Conservation (phyloP, 1,284 basidiomycete species). For the Quambalaria eucalypti region DNA sequence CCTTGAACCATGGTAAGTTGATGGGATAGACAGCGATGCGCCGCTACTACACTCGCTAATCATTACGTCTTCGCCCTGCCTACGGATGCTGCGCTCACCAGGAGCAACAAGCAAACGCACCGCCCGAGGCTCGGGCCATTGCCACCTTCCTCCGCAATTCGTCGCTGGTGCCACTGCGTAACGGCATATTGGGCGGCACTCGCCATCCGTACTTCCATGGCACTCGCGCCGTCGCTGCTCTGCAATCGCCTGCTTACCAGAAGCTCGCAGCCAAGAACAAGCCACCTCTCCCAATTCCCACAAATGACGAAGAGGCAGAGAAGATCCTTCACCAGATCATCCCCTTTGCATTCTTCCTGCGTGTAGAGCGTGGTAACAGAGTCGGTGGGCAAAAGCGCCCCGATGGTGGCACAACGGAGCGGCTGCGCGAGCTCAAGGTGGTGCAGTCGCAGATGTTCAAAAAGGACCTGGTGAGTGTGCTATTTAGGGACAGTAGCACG, state of each 20-base stretch:
- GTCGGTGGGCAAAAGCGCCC: slow-evolving; percentile 1
- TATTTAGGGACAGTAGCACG: background rate
- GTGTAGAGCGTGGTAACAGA: slow-evolving; percentile 34
- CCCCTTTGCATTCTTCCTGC: slow-evolving; percentile 53
- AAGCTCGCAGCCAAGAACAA: slow-evolving; percentile 65
- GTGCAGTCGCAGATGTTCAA: slow-evolving; percentile 64
- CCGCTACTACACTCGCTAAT: too few species aligned
- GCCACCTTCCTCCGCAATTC: slow-evolving; percentile 43
- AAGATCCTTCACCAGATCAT: slow-evolving; percentile 64
- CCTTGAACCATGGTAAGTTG: too few species aligned
- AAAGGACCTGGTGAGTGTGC: slow-evolving; percentile 21
- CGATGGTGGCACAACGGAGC: slow-evolving; percentile 61
- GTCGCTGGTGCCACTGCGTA: slow-evolving; percentile 51
- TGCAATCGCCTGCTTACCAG: slow-evolving; percentile 78
- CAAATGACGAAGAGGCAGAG: slow-evolving; percentile 67
- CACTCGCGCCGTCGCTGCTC: slow-evolving; percentile 63
- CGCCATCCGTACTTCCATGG: slow-evolving; percentile 95
- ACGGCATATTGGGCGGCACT: slow-evolving; percentile 82
- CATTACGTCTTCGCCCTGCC: too few species aligned
- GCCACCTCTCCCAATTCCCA: slow-evolving; percentile 49
- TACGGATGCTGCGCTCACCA: too few species aligned
- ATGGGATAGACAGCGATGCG: too few species aligned
- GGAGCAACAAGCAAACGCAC: slow-evolving; percentile 40
- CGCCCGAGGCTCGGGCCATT: slow-evolving; percentile 25
- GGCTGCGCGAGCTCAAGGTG: slow-evolving; percentile 52